Base-by-base conservation (phyloP, 2,329 filamentous ascomycete genomes). In the Ophiocordyceps sinensis region DNA sequence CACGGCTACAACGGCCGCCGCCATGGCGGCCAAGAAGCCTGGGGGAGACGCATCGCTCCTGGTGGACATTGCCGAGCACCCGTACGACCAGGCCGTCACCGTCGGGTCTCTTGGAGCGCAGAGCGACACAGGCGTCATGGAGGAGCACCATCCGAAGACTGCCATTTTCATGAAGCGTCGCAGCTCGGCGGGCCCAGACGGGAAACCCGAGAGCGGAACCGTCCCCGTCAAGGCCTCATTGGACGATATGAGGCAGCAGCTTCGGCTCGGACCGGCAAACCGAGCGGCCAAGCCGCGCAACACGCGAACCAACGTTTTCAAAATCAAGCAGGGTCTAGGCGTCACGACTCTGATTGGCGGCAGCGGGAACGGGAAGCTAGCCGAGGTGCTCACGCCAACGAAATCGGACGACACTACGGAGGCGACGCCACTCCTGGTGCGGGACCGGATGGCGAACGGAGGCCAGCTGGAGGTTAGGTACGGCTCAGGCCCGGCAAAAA, bases 181-280 rank as follows among this genome's bases (percentile, higher is more conserved):
- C 49, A 68, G 66, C 45, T 79, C 75, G 3, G 62, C 65, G 32
- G 72, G 69, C 4, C 59, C 67, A 2, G 74, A 79, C 40, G 73
- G 73, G 19, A 66, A 66, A 38, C 49, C 62, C 26, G 55, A 65
- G n/a, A 29, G 39, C 32, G 62, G 63, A 1, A 62, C 67, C 0
- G 64, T 79, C 7, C 64, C 75, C 2, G 64, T 80, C 5, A 71
- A 75, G 49, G 71, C 74, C 5, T 79, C 75, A 40, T 62, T 78
- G 28, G 68, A 75, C 40, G 76, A 82, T 40, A 75, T 80, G 62
- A 70, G 67, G 50, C 69, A 76, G 51, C 74, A 80, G 48, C 63
- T 82, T 36, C 78, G 76, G 47, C 70, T 82, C 0, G 78, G 78
- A 1, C 79, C 79, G 0, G 80, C 77, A 1, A 83, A 82, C 52